phyloP scores from a whole-genome alignment of 805 yeast species.

The Wickerhamomyces pijperi region DNA sequence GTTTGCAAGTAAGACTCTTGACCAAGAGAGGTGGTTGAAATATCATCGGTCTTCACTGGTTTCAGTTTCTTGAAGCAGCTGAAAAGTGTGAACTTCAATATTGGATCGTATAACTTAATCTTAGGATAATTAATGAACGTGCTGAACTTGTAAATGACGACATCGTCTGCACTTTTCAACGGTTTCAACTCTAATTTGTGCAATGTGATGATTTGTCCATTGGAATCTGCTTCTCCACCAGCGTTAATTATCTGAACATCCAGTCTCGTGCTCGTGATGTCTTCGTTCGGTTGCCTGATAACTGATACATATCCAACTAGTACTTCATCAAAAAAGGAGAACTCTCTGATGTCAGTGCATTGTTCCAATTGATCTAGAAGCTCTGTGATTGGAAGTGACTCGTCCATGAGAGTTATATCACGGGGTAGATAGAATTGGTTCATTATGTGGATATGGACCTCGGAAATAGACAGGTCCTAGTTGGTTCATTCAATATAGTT shows the following conservation, averaged over 20 bases:
- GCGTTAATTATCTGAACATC: neutral
- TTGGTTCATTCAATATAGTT: too few relatives aligned
- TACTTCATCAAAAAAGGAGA: slow-evolving; percentile 1
- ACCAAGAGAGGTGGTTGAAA: neutral
- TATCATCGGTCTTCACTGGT: neutral
- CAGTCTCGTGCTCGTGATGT: neutral
- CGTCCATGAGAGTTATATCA: neutral
- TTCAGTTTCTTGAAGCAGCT: neutral
- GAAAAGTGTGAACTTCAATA: slow-evolving; percentile 4
- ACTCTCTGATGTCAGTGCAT: neutral
- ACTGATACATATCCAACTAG: slow-evolving; percentile 1
- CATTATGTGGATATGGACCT: neutral
- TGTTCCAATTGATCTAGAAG: neutral
- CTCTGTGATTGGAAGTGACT: neutral
- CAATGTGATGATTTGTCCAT: neutral
- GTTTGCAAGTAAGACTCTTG: neutral
- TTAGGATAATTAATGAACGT: slow-evolving; percentile 14
- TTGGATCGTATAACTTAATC: slow-evolving; percentile 11
- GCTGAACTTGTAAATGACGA: slow-evolving; percentile 7
- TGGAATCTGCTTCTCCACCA: too few relatives aligned
- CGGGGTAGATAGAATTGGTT: neutral
- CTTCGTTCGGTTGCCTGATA: neutral
- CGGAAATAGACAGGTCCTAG: too few relatives aligned
- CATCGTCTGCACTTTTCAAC: neutral
- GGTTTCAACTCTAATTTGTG: neutral